Evolutionary conservation across 495 filamentous ascomycete genomes (phyloP).

Genomic region (Trichoderma erinaceum): DNA sequence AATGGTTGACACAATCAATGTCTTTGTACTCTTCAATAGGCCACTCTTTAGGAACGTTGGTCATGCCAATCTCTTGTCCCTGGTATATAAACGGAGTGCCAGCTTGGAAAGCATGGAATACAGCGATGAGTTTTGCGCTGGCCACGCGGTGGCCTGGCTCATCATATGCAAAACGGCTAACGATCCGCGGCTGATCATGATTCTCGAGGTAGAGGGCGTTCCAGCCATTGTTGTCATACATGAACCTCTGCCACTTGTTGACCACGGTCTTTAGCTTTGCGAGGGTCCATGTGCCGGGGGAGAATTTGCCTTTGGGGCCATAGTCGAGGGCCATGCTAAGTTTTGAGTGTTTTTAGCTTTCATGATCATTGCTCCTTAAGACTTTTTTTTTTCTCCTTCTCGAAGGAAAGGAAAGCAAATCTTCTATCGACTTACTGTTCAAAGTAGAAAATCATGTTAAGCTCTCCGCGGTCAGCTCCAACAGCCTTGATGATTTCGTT

Average conservation of each 20-base stretch:
- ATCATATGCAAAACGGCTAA: constrained; percentile 53
- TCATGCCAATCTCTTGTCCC: constrained; percentile 72
- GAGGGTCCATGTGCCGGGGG: constrained; percentile 40
- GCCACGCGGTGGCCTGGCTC: constrained; percentile 38
- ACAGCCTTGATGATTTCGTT: constrained; percentile 56
- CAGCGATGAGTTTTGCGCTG: constrained; percentile 51
- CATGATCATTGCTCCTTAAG: neutral
- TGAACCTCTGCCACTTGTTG: constrained; percentile 59
- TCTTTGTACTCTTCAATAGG: constrained; percentile 64
- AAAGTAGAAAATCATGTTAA: constrained; percentile 75
- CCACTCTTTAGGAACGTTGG: constrained; percentile 61
- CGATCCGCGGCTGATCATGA: constrained; percentile 61
- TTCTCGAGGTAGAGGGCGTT: constrained; percentile 69
- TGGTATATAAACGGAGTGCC: constrained; percentile 54
- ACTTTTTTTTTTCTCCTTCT: neutral
- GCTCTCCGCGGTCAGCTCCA: constrained; percentile 49
- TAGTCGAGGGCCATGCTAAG: constrained; percentile 52
- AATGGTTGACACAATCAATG: constrained; percentile 54
- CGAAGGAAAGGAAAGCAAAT: too few species aligned
- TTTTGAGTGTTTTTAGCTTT: constrained; percentile 41
- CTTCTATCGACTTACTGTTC: constrained; percentile 28
- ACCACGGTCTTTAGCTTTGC: constrained; percentile 53
- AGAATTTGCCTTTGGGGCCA: constrained; percentile 39
- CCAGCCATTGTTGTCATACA: constrained; percentile 65
- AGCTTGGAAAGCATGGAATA: constrained; percentile 41